These are phyloP conservation scores for Chlorella sp. DNA, from an alignment of 139 green algal species.

Conservation along the genomic window DNA sequence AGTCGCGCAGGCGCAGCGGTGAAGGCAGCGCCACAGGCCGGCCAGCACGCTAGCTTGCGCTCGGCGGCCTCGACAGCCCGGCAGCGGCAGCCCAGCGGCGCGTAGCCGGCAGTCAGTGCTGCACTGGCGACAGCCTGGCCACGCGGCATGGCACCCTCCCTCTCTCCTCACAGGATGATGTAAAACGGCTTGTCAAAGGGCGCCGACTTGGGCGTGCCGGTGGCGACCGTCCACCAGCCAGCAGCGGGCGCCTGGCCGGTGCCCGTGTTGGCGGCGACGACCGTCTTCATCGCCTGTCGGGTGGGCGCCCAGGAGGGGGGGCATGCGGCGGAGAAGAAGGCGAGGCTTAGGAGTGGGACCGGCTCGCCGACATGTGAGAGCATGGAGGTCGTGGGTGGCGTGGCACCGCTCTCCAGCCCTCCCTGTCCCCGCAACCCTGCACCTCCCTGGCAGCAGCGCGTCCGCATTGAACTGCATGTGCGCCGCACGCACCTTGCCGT, in stretches of 20 bases:
- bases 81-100: not conserved
- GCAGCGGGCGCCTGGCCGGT: not conserved
- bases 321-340: not conserved
- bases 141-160: not conserved
- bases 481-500: not conserved
- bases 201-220: not conserved
- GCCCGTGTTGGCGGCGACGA: not conserved
- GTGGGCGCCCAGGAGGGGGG: not conserved
- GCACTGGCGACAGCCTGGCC: not conserved
- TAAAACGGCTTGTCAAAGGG: conserved; percentile 25
- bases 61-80: no score
- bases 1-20: no score
- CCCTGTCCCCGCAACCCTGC: no score
- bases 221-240: conserved; percentile 7
- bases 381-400: not conserved
- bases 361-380: not conserved
- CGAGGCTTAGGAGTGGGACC: not conserved
- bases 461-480: not conserved
- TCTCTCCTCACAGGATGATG: conserved; percentile 15
- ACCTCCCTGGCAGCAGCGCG: not conserved
- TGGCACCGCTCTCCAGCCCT: not conserved
- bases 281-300: not conserved
- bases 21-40: no score
- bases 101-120: not conserved
- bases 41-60: not conserved